Evolutionary conservation across 495 filamentous ascomycete genomes (phyloP).

Genomic region (Podospora appendiculata): DNA sequence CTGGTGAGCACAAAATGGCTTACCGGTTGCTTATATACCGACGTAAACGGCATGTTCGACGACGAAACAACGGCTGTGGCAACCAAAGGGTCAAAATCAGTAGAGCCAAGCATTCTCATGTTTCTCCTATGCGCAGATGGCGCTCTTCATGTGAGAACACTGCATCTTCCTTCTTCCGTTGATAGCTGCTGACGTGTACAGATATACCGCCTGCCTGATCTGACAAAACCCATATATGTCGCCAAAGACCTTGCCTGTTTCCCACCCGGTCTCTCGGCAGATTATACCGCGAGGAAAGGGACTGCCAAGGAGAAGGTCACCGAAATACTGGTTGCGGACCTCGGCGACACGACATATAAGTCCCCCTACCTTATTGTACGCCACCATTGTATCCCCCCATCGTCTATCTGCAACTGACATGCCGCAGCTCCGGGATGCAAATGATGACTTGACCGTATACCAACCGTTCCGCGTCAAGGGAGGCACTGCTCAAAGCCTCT

Average conservation of each 20-base stretch:
- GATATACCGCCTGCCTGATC: conserved; percentile 57
- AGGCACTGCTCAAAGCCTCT: conserved; percentile 19
- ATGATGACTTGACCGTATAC: conserved; percentile 82
- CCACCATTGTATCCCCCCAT: neutral
- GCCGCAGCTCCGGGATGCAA: conserved; percentile 61
- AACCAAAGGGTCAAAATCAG: conserved; percentile 27
- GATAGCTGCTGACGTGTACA: conserved; percentile 17
- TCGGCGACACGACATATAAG: conserved; percentile 64
- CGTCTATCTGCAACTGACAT: conserved; percentile 6
- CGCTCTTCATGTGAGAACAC: conserved; percentile 58
- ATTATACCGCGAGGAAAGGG: conserved; percentile 59
- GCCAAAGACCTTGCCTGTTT: conserved; percentile 70
- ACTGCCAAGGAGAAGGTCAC: conserved; percentile 60
- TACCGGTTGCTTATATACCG: conserved; percentile 71
- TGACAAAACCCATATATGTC: conserved; percentile 52
- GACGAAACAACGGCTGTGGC: conserved; percentile 18
- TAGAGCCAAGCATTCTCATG: conserved; percentile 46
- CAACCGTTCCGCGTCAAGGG: conserved; percentile 55
- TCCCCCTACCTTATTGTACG: conserved; percentile 74
- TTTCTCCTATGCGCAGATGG: conserved; percentile 66
- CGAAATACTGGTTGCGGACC: conserved; percentile 73
- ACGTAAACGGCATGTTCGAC: conserved; percentile 51
- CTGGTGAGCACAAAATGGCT: conserved; percentile 60
- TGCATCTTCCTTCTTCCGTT: neutral
- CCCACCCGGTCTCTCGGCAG: conserved; percentile 64